A percentile compares a stretch with the other conserved stretches of the same genome.
Conservation (phyloP, 371 early-diverging fungal species). For the Catenaria anguillulae region DNA sequence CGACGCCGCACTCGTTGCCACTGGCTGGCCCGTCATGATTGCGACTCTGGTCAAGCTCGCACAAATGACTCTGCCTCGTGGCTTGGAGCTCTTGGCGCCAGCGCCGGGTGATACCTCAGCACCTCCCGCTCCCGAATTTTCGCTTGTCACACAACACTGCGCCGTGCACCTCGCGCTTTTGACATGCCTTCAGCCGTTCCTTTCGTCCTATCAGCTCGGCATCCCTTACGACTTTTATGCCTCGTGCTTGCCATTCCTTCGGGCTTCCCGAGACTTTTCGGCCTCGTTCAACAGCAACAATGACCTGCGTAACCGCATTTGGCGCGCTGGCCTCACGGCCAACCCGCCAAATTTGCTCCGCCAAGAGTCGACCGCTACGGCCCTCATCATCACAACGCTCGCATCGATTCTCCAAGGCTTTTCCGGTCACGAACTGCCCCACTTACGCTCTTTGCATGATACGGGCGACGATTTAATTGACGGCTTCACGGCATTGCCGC, state of each 20-base stretch:
- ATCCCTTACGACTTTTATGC: neutral
- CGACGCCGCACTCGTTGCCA: neutral
- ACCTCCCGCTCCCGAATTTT: neutral
- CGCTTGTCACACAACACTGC: neutral
- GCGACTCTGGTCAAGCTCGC: neutral
- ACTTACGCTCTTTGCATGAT: neutral
- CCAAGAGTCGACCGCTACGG: conserved; percentile 34
- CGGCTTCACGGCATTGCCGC: neutral
- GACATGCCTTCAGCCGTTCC: neutral
- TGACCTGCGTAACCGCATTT: conserved; percentile 61
- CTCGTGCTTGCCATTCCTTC: conserved; percentile 35
- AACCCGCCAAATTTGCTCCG: conserved; percentile 74
- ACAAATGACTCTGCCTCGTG: neutral
- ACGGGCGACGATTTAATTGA: neutral
- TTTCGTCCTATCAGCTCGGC: neutral
- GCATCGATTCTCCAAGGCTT: neutral
- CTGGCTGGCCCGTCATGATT: neutral
- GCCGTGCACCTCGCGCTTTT: conserved; percentile 1
- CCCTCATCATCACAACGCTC: neutral
- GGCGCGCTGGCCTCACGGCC: conserved; percentile 69
- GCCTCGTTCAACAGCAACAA: conserved; percentile 61
- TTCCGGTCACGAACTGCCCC: neutral
- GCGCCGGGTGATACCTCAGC: neutral
- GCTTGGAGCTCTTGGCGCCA: neutral
- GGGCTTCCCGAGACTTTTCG: conserved; percentile 68